Base-by-base conservation (phyloP, 2,329 filamentous ascomycete genomes). In the Anthostomella pinea region DNA sequence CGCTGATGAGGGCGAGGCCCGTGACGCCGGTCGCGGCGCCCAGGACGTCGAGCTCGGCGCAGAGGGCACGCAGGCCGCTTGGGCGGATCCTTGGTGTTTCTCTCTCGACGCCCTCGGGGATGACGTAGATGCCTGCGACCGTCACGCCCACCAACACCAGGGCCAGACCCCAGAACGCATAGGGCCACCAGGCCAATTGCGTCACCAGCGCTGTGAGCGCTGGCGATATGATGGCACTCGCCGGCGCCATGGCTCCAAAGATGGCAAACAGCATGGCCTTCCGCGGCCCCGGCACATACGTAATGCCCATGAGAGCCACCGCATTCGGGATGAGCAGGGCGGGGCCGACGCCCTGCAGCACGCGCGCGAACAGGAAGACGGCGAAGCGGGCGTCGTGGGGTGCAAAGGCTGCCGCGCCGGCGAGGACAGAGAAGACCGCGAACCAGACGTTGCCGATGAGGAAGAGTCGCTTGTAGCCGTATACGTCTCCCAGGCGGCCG, bases 1-100 rank as follows among this genome's bases (percentile, higher is more conserved):
- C 69, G 48, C 79, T 80, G 54, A 80, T 63, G 6, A 80, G 57
- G 1, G 77, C 61, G 34, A 81, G 62, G 3, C 68, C 74, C 0
- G 65, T 61, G 21, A 81, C 67, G 3, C 76, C 77, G 3, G 58
- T 52, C 14, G 59, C 31, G 15, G 58, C 53, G 32, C 58, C 58
- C 13, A 51, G 33, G n/a, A 51, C 28, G 35, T 54, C 60, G 27
- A 52, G 51, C 42, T 49, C 52, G n/a, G 33, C 34, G 39, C 43
- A 56, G 8, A 49, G 33, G 24, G 25, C 43, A 36, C 44, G 43
- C 14, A 52, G 48, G 25, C 41, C 30, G 20, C 28, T 29, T 13
- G 21, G 18, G 8, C 19, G 18, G 13, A 22, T 35, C 23, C n/a
- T 26, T 6, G n/a, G n/a, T n/a, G n/a, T n/a, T n/a, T n/a, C n/a